Evolutionary conservation across 371 early-diverging fungal species (phyloP).

Genomic region (Rhizopus arrhizus): DNA sequence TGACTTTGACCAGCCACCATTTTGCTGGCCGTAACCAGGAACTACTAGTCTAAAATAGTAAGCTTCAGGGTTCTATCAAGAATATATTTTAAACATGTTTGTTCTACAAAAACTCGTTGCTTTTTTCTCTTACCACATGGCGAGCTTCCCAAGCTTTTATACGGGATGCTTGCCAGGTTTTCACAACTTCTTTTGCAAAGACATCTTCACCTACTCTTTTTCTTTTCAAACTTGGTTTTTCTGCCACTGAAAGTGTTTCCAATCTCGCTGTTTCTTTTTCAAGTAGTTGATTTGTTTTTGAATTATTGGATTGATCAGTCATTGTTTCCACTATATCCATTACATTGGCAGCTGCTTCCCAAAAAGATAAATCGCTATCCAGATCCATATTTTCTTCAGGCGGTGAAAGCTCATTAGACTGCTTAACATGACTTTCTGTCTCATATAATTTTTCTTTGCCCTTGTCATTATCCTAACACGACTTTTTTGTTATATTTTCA

Average conservation of each 20-base stretch:
- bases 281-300: neutral
- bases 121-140: constrained; percentile 32
- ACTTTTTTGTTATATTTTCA: neutral
- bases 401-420: neutral
- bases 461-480: constrained; percentile 2
- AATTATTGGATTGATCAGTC: neutral
- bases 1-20: constrained; percentile 54
- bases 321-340: neutral
- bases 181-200: constrained; percentile 55
- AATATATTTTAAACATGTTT: neutral
- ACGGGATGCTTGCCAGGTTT: constrained; percentile 61
- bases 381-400: constrained; percentile 7
- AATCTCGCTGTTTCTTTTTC: constrained; percentile 16
- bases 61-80: constrained; percentile 54
- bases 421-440: neutral
- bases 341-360: constrained; percentile 6
- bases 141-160: constrained; percentile 65
- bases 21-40: constrained; percentile 61
- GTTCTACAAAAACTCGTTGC: neutral
- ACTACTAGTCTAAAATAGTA: constrained; percentile 77
- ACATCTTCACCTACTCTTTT: constrained; percentile 53
- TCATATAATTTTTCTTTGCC: constrained; percentile 9
- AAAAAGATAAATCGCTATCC: constrained; percentile 13
- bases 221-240: constrained; percentile 10
- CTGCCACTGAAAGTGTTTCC: constrained; percentile 13